Evolutionary conservation across 352 stramenopile genomes (phyloP), one percentile per base, ranked within the genome.

Genomic region (Phytophthora agathidicida): DNA sequence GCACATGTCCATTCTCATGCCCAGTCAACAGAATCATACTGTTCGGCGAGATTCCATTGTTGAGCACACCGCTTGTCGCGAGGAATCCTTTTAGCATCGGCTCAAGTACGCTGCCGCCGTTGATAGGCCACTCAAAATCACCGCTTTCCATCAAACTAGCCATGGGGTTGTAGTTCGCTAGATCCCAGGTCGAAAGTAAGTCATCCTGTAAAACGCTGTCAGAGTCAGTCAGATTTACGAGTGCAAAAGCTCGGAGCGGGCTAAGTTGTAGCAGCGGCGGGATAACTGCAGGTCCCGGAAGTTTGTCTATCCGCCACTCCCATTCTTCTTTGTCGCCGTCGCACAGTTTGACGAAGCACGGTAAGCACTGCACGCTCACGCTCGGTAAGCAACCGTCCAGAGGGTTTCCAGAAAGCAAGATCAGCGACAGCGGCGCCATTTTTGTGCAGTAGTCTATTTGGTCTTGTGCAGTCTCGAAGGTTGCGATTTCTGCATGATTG

Each of bases 101-200:
- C 32, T 91, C 75, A 2, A 77, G 30, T 20, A 88, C 43, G 22
- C 61, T 83, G 7, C 82, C 82, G 1, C 84, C 84, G n/a, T 82
- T 87, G 35, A 91, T 71, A 1, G 84, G 84, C 78, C 77, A 90
- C 19, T 86, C 77, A 68, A 86, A 89, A n/a, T 87, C 79, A 8
- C 76, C 69, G 16, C 43, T 70, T 20, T 70, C 41, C 24, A 55
- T 57, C 22, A 85, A 23, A 13, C 57, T 58, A 7, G 65, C 64
- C 22, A 81, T 56, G 7, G 68, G 53, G 42, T 83, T 75, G 23
- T 67, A 68, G 38, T 44, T 79, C 49, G 33, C 65, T 71, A 52
- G 73, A 33, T 69, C 39, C 68, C 49, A 83, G 0, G 71, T 73
- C 24, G 60, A 62, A 8, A 67, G 23, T 30, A 91, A 60, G 30